phyloP scores from a whole-genome alignment of 108 stramenopile species.

The Nitzschia sp. region DNA sequence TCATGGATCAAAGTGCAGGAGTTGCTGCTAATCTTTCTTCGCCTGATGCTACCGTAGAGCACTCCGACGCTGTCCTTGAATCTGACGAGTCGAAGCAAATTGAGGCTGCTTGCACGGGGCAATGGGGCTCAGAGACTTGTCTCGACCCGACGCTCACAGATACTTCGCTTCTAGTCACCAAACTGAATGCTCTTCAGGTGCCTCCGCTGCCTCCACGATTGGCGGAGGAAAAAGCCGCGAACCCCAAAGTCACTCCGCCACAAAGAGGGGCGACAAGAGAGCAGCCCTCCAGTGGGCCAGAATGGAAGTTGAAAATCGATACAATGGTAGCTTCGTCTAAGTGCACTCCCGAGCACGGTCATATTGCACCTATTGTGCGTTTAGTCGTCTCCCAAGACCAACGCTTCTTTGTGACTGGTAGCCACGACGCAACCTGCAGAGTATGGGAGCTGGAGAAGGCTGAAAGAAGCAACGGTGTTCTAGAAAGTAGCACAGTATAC shows the following conservation, averaged over 20 bases:
- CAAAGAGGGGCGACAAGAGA: constrained; percentile 18
- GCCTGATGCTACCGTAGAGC: constrained; percentile 14
- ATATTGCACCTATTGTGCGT: constrained; percentile 84
- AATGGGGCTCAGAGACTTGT: constrained; percentile 76
- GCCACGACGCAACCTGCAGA: constrained; percentile 89
- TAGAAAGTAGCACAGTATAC: constrained; percentile 86
- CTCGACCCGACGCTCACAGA: constrained; percentile 67
- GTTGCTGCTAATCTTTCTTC: not conserved
- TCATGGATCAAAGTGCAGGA: constrained; percentile 39
- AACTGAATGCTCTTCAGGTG: constrained; percentile 66
- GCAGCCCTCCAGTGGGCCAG: constrained; percentile 7
- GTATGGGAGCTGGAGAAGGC: constrained; percentile 89
- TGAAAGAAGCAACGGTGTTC: constrained; percentile 71
- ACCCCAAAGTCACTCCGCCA: not conserved
- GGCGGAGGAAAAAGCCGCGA: constrained; percentile 35
- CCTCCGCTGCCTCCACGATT: constrained; percentile 75
- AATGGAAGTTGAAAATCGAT: constrained; percentile 56
- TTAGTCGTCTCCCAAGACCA: constrained; percentile 89
- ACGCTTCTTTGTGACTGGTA: constrained; percentile 89
- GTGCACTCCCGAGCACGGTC: constrained; percentile 60
- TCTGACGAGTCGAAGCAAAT: constrained; percentile 46
- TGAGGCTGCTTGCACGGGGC: constrained; percentile 64
- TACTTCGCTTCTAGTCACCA: constrained; percentile 56
- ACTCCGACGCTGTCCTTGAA: not conserved
- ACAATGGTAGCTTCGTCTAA: constrained; percentile 64